phyloP scores from a whole-genome alignment of 1,284 basidiomycete genomes.

The Tremellales sp. region DNA sequence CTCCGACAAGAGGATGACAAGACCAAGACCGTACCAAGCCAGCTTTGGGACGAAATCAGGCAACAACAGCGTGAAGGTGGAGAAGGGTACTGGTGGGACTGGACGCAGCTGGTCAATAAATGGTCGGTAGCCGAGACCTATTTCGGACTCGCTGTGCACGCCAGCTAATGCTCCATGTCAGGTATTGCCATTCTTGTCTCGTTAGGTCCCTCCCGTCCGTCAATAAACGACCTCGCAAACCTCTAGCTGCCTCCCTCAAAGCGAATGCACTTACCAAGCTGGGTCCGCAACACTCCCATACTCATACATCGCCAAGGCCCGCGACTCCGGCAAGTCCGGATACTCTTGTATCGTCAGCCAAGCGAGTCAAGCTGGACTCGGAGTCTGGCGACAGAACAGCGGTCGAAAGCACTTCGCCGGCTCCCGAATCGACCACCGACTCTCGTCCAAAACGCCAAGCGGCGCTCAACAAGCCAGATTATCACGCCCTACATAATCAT shows the following conservation, averaged over 20 bases:
- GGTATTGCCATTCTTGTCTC: slow-evolving; percentile 37
- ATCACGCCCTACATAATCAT: slow-evolving; percentile 45
- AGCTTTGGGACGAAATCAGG: slow-evolving; percentile 6
- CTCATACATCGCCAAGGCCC: background rate
- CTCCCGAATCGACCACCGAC: background rate
- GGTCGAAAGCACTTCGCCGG: background rate
- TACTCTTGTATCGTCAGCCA: slow-evolving; percentile 6
- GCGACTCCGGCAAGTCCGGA: background rate
- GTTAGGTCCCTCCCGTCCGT: slow-evolving; percentile 24
- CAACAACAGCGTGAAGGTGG: slow-evolving; percentile 16
- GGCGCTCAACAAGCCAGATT: slow-evolving; percentile 40
- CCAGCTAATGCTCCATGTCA: slow-evolving; percentile 2
- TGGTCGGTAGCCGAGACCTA: slow-evolving; percentile 28
- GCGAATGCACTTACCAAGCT: slow-evolving; percentile 4
- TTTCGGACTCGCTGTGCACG: background rate
- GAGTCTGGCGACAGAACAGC: background rate
- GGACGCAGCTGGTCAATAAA: slow-evolving; percentile 35
- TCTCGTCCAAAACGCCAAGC: slow-evolving; percentile 43
- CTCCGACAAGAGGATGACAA: slow-evolving; percentile 11
- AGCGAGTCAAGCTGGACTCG: background rate
- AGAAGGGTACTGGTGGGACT: slow-evolving; percentile 35
- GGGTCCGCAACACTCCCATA: slow-evolving; percentile 1
- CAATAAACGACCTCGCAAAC: slow-evolving; percentile 29
- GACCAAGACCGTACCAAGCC: slow-evolving; percentile 24
- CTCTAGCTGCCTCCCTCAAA: slow-evolving; percentile 19